Conservation (phyloP, 441 rosid species). For the Corymbia calophylla region DNA sequence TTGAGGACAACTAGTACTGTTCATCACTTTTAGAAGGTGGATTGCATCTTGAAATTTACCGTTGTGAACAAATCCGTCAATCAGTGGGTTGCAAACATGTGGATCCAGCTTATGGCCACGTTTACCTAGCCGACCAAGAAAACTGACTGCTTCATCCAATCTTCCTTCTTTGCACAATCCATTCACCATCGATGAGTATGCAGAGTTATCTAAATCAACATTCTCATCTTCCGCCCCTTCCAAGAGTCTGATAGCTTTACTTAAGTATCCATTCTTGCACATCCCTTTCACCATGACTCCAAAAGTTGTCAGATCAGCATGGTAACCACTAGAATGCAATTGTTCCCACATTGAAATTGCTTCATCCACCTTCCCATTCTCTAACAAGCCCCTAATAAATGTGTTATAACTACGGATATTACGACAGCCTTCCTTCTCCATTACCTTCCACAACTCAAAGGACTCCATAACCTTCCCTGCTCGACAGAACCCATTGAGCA, state of each 20-base stretch:
- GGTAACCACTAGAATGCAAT: constrained; percentile 36
- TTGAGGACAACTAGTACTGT: constrained; percentile 32
- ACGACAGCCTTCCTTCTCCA: constrained; percentile 52
- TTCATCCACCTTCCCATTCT: constrained; percentile 54
- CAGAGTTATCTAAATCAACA: constrained; percentile 41
- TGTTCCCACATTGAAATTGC: constrained; percentile 55
- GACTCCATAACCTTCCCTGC: constrained; percentile 55
- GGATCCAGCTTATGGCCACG: constrained; percentile 40
- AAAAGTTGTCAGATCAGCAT: constrained; percentile 51
- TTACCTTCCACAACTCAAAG: constrained; percentile 67
- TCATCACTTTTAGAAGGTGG: constrained; percentile 47
- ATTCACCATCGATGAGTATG: constrained; percentile 67
- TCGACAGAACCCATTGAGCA: constrained; percentile 66
- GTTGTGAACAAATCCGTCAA: constrained; percentile 53
- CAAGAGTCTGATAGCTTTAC: constrained; percentile 57
- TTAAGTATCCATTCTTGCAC: constrained; percentile 70
- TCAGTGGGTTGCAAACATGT: constrained; percentile 49
- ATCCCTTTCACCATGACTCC: constrained; percentile 71
- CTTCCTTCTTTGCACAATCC: constrained; percentile 63
- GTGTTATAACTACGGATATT: constrained; percentile 63
- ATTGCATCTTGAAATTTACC: constrained; percentile 62
- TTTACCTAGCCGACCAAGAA: constrained; percentile 37
- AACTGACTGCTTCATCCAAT: constrained; percentile 54
- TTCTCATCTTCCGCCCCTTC: constrained; percentile 45
- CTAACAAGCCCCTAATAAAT: constrained; percentile 60